Conservation (phyloP, 1,139 yeast species). For the Pichia sp. region DNA sequence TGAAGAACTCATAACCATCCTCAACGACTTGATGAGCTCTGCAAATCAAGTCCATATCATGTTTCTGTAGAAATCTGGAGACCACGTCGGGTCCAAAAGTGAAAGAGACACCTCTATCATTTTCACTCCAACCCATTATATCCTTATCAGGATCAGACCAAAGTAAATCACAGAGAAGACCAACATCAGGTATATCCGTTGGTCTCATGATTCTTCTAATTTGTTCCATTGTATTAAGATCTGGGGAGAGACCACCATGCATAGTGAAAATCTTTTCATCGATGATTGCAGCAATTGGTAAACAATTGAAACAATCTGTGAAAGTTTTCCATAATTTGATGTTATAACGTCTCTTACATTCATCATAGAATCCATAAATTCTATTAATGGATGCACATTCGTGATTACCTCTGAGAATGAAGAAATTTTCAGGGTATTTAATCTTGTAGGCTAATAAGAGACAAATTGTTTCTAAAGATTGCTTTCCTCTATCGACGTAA, state of each 20-base stretch:
- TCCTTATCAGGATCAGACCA: slow-evolving; percentile 99
- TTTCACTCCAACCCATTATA: slow-evolving; percentile 97
- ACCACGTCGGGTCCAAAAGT: slow-evolving; percentile 98
- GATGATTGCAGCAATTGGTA: slow-evolving; percentile 96
- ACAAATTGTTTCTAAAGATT: slow-evolving; percentile 91
- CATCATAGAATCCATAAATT: slow-evolving; percentile 96
- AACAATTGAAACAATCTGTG: slow-evolving; percentile 95
- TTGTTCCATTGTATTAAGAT: slow-evolving; percentile 95
- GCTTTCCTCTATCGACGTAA: slow-evolving; percentile 97
- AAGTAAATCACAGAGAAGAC: slow-evolving; percentile 86
- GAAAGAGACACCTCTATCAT: slow-evolving; percentile 96
- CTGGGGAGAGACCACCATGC: slow-evolving; percentile 99
- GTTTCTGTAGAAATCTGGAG: slow-evolving; percentile 86
- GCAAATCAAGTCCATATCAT: slow-evolving; percentile 95
- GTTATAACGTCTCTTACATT: slow-evolving; percentile 94
- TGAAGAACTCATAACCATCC: slow-evolving; percentile 96
- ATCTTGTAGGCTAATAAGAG: slow-evolving; percentile 89
- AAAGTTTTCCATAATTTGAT: slow-evolving; percentile 97
- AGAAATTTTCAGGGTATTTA: slow-evolving; percentile 95
- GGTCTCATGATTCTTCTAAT: slow-evolving; percentile 98
- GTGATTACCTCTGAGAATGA: slow-evolving; percentile 86
- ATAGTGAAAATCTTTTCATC: slow-evolving; percentile 96
- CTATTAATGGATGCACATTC: slow-evolving; percentile 97
- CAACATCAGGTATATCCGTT: slow-evolving; percentile 96
- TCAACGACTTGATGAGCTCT: slow-evolving; percentile 99